These are phyloP conservation scores for Thermoascus crustaceus DNA, from an alignment of 2,329 filamentous ascomycete genomes.

Conservation along the genomic window DNA sequence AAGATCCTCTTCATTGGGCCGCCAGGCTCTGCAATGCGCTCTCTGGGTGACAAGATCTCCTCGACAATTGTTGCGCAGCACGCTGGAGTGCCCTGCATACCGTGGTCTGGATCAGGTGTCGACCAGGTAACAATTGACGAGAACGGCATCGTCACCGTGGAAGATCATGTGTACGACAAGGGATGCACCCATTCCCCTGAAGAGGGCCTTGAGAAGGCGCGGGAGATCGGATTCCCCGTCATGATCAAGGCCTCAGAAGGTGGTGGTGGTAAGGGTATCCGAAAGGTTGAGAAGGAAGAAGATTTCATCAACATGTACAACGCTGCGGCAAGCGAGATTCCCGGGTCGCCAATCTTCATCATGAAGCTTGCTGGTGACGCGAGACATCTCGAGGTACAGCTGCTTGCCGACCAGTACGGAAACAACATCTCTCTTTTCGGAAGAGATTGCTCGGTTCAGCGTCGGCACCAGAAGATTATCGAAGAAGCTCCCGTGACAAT, in stretches of 20 bases:
- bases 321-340: slow-evolving; percentile 93
- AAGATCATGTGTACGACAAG: slow-evolving; percentile 74
- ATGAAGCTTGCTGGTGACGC: slow-evolving; percentile 99
- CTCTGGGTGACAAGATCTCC: slow-evolving; percentile 98
- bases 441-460: slow-evolving; percentile 96
- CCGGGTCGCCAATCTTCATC: slow-evolving; percentile 98
- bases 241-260: slow-evolving; percentile 99
- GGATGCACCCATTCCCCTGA: slow-evolving; percentile 85
- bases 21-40: slow-evolving; percentile 96
- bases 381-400: slow-evolving; percentile 91
- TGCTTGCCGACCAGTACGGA: slow-evolving; percentile 96
- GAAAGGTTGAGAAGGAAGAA: slow-evolving; percentile 80
- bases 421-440: slow-evolving; percentile 99
- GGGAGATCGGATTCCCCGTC: slow-evolving; percentile 92
- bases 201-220: slow-evolving; percentile 80
- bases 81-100: slow-evolving; percentile 90
- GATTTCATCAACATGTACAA: slow-evolving; percentile 85
- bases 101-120: slow-evolving; percentile 97
- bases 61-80: slow-evolving; percentile 99
- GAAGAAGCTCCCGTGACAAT: slow-evolving; percentile 98
- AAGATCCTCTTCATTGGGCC: slow-evolving; percentile 99
- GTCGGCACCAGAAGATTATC: slow-evolving; percentile 98
- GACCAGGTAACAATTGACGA: slow-evolving; percentile 69
- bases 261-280: slow-evolving; percentile 98
- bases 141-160: slow-evolving; percentile 83